These are phyloP conservation scores for Lipomyces spencermartinsiae DNA, from an alignment of 805 yeast genomes.

Conservation along the genomic window DNA sequence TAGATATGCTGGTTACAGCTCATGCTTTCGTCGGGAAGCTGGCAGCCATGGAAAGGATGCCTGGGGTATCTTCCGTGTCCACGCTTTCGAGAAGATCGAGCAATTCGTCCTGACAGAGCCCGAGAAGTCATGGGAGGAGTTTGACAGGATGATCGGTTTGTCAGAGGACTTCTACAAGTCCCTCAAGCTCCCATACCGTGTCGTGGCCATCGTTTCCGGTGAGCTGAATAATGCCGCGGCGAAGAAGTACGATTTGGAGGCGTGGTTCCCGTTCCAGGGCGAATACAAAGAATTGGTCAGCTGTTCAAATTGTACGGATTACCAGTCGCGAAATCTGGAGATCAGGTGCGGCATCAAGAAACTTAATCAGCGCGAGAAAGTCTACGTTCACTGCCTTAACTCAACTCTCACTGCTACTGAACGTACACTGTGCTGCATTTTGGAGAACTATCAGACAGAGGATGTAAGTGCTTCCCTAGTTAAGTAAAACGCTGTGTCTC, in stretches of 20 bases:
- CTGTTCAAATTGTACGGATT: slow-evolving; percentile 99
- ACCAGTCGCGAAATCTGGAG: slow-evolving; percentile 97
- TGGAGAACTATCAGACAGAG: slow-evolving; percentile 97
- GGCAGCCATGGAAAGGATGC: slow-evolving; percentile 99
- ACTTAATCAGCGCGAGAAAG: slow-evolving; percentile 93
- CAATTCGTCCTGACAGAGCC: slow-evolving; percentile 97
- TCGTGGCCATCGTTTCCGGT: slow-evolving; percentile 97
- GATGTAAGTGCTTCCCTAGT: slow-evolving; percentile 54
- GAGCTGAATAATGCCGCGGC: slow-evolving; percentile 99
- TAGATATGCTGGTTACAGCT: slow-evolving; percentile 90
- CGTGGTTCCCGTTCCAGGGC: slow-evolving; percentile 99
- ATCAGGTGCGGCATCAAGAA: slow-evolving; percentile 98
- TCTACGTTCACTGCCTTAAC: slow-evolving; percentile 97
- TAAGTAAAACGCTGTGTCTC: not conserved
- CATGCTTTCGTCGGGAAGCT: slow-evolving; percentile 99
- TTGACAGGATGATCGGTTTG: slow-evolving; percentile 89
- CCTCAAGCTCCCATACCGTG: slow-evolving; percentile 92
- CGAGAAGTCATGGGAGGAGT: slow-evolving; percentile 96
- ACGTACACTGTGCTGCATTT: slow-evolving; percentile 95
- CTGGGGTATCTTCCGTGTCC: slow-evolving; percentile 99
- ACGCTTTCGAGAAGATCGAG: slow-evolving; percentile 97
- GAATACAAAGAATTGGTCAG: slow-evolving; percentile 98
- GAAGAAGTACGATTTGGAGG: slow-evolving; percentile 97
- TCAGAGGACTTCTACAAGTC: slow-evolving; percentile 94
- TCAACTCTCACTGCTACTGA: slow-evolving; percentile 97